Base-by-base conservation (phyloP, 345 rosid species). In the Boechera stricta region DNA sequence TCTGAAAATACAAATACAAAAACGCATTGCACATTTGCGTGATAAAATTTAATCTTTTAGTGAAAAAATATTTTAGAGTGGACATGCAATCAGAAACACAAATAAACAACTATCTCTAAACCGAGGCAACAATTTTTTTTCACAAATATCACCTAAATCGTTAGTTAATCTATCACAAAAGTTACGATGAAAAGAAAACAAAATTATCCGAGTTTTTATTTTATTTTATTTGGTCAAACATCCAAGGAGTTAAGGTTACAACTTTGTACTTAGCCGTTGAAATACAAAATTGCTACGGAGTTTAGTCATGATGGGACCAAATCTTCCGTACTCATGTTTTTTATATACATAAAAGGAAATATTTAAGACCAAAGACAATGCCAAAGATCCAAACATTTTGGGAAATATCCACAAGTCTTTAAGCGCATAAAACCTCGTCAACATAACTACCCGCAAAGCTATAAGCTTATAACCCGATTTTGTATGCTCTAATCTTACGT, bases 281-380 rank as follows among this genome's bases (percentile, higher is more conserved):
- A 11, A 44, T 45, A 45, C 66, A 70, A 59, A 59, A 13, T 10
- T 31, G 63, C n/a, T 44, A 64, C 4, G 45, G 48, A 32, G 28
- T 33, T 65, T 26, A 55, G 57, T 21, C 10, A 56, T 24, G 45
- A 64, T 55, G 72, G 72, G 64, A 45, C 72, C 66, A 74, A 57
- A 66, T 21, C 18, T 55, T 12, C 58, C 66, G 58, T 47, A 74
- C 77, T 55, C 63, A 5, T 15, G 18, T n/a, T 52, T 64, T 54
- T 53, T 0, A 53, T 66, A 57, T n/a, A 75, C 67, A 47, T 36
- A 57, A 48, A 48, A 28, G 33, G 16, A 57, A 21, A 47, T 35
- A 4, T 49, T 6, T 4, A 67, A 47, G 60, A 28, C 26, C 60
- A 74, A 21, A 56, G 12, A 16, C 41, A 4, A 33, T 45, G 31